phyloP scores from a whole-genome alignment of 2,329 filamentous ascomycete genomes.

The Coniella lustricola region DNA sequence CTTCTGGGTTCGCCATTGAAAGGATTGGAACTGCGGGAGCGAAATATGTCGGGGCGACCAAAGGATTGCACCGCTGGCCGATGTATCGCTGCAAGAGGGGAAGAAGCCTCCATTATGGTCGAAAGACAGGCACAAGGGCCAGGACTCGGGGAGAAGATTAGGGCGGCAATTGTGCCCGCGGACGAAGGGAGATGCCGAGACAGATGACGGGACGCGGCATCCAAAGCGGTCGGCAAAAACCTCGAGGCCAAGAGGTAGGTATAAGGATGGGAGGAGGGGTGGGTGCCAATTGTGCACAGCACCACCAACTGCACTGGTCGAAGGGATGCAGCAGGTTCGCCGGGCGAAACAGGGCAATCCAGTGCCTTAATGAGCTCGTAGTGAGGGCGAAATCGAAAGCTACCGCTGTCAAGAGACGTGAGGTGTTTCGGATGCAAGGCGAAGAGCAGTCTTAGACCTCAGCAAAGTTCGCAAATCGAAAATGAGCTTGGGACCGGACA shows the following conservation, averaged over 20 bases:
- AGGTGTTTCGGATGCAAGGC: constrained; percentile 4
- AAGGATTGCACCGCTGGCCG: constrained; percentile 61
- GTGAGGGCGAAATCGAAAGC: constrained; percentile 12
- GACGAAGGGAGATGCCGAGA: constrained; percentile 3
- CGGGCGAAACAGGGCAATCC: constrained; percentile 25
- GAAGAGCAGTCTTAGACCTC: neutral
- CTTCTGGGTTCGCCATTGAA: constrained; percentile 51
- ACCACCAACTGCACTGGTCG: too few relatives aligned
- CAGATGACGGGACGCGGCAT: constrained; percentile 2
- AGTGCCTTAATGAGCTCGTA: constrained; percentile 26
- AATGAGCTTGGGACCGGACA: constrained; percentile 2
- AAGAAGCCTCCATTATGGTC: constrained; percentile 77
- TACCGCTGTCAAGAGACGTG: constrained; percentile 8
- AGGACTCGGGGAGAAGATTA: constrained; percentile 1
- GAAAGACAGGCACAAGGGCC: constrained; percentile 3
- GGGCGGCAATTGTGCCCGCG: constrained; percentile 1
- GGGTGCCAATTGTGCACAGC: too few relatives aligned
- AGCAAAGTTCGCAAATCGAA: constrained; percentile 1
- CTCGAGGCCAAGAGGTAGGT: too few relatives aligned
- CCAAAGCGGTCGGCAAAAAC: neutral
- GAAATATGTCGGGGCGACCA: constrained; percentile 49
- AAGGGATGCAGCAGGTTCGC: constrained; percentile 13
- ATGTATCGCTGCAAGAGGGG: constrained; percentile 89
- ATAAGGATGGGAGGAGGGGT: too few relatives aligned
- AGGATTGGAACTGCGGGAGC: constrained; percentile 38